A percentile compares a stretch with the other conserved stretches of the same genome.
These are phyloP conservation scores for Lepidium aucheri DNA, from an alignment of 345 rosid genomes.

Conservation along the genomic window DNA sequence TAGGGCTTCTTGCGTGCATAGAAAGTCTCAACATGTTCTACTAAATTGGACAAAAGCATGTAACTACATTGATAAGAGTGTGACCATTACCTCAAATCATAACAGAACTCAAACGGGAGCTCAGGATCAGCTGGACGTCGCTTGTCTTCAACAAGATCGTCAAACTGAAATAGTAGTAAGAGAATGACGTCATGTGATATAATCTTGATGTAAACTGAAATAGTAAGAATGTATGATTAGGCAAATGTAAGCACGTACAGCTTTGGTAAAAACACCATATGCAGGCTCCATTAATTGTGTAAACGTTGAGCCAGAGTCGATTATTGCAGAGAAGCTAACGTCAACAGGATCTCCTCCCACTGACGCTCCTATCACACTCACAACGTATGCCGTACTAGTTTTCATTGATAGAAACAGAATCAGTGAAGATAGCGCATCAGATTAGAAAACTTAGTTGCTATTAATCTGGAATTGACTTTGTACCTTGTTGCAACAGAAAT, in stretches of 20 bases:
- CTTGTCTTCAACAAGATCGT: slow-evolving; percentile 31
- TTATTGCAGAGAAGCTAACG: slow-evolving; percentile 45
- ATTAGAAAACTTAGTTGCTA: neutral
- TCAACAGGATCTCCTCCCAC: slow-evolving; percentile 41
- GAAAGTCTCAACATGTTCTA: neutral
- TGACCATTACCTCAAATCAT: slow-evolving; percentile 11
- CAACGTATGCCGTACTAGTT: slow-evolving; percentile 55
- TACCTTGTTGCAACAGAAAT: slow-evolving; percentile 43
- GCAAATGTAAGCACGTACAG: slow-evolving; percentile 35
- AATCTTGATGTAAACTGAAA: too few species aligned
- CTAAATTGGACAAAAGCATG: neutral
- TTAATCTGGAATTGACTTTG: slow-evolving; percentile 2
- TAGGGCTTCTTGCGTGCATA: neutral
- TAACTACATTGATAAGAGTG: too few species aligned
- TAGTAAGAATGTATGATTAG: neutral
- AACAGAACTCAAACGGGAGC: slow-evolving; percentile 80
- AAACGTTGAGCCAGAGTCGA: slow-evolving; percentile 86
- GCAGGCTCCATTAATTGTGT: slow-evolving; percentile 77
- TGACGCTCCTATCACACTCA: slow-evolving; percentile 45
- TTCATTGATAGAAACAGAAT: slow-evolving; percentile 1
- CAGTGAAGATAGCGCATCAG: neutral
- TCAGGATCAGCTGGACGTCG: slow-evolving; percentile 27
- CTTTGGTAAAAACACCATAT: slow-evolving; percentile 45
- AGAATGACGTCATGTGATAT: slow-evolving; percentile 8
- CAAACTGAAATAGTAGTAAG: slow-evolving; percentile 45